phyloP scores from a whole-genome alignment of 164 flowering plant species.

The Annona cherimola region DNA sequence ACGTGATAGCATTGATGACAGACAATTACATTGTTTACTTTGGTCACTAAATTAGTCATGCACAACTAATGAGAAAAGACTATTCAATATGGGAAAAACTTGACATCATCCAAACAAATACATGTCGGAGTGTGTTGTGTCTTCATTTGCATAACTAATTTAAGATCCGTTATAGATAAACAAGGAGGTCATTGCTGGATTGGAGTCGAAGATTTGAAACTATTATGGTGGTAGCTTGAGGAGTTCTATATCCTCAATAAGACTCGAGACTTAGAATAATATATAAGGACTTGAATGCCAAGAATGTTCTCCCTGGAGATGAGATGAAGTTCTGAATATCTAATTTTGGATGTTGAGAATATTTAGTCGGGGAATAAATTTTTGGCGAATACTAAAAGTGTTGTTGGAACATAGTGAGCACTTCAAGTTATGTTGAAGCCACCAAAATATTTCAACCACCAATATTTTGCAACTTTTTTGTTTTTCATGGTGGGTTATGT shows the following conservation, averaged over 20 bases:
- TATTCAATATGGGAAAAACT: neutral
- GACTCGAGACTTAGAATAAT: conserved; percentile 51
- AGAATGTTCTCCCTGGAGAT: conserved; percentile 44
- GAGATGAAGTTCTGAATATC: conserved; percentile 46
- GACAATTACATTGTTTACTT: too few species aligned
- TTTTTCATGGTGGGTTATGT: too few species aligned
- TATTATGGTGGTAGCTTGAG: conserved; percentile 42
- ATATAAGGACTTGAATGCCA: conserved; percentile 54
- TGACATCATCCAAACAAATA: neutral
- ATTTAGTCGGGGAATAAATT: conserved; percentile 25
- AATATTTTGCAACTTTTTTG: too few species aligned
- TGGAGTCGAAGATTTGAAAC: conserved; percentile 25
- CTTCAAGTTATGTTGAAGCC: neutral
- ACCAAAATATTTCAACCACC: too few species aligned
- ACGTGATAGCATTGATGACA: too few species aligned
- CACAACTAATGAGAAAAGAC: neutral
- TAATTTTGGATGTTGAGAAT: conserved; percentile 49
- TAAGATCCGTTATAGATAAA: conserved; percentile 1
- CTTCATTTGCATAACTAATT: neutral
- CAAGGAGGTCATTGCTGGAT: conserved; percentile 4
- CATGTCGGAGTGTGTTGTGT: neutral
- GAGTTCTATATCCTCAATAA: conserved; percentile 54
- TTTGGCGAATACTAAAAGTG: conserved; percentile 19
- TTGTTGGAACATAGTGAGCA: conserved; percentile 40
- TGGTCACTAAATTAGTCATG: too few species aligned